phyloP scores from a whole-genome alignment of 768 basidiomycete species.

The Lentinula detonsa region DNA sequence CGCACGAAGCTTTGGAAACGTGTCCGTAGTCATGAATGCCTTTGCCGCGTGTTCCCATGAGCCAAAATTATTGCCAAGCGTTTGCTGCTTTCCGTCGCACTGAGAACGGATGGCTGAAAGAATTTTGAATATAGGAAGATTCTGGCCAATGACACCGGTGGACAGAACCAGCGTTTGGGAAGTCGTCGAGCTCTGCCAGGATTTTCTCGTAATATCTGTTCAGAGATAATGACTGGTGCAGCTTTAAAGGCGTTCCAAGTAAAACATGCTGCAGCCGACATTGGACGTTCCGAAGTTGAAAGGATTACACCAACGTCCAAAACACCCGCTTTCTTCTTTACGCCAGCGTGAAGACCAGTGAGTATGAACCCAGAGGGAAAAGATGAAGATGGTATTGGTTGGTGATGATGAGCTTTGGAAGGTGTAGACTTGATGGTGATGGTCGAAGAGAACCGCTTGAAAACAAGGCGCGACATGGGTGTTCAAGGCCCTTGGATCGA shows the following conservation, averaged over 20 bases:
- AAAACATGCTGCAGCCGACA: conserved; percentile 88
- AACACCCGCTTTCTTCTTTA: conserved; percentile 71
- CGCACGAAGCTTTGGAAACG: conserved; percentile 92
- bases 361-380: conserved; percentile 78
- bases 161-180: conserved; percentile 89
- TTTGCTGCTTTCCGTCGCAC: conserved; percentile 21
- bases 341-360: conserved; percentile 73
- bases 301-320: conserved; percentile 84
- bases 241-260: conserved; percentile 97
- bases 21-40: conserved; percentile 99
- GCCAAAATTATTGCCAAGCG: conserved; percentile 55
- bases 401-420: conserved; percentile 60
- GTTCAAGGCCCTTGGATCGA: neutral
- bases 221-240: conserved; percentile 86
- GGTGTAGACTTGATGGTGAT: conserved; percentile 47
- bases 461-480: conserved; percentile 17
- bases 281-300: conserved; percentile 67
- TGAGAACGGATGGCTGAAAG: conserved; percentile 58
- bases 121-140: conserved; percentile 84
- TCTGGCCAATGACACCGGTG: conserved; percentile 95
- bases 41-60: conserved; percentile 83
- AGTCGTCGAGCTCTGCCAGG: conserved; percentile 56
- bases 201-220: conserved; percentile 62
- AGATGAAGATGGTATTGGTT: conserved; percentile 42
- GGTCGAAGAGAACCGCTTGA: conserved; percentile 47